These are phyloP conservation scores for Xylaria sp. DNA, from an alignment of 2,329 filamentous ascomycete species.

Conservation along the genomic window DNA sequence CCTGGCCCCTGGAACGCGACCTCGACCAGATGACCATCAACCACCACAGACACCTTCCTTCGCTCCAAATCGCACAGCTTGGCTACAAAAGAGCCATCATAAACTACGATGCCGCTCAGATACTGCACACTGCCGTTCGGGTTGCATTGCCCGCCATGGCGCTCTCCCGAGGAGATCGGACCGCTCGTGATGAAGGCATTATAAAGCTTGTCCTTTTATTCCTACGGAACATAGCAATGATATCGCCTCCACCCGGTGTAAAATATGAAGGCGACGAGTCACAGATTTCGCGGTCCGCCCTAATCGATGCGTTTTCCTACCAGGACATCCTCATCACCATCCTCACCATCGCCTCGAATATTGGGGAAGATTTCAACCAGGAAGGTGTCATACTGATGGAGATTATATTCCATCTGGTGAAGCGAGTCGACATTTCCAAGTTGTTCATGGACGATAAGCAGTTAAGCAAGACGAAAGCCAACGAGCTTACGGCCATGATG, in stretches of 20 bases:
- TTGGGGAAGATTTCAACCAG: constrained; percentile 90
- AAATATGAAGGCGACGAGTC: constrained; percentile 88
- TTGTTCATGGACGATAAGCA: constrained; percentile 86
- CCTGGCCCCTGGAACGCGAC: constrained; percentile 89
- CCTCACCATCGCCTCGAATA: constrained; percentile 88
- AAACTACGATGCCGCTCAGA: constrained; percentile 79
- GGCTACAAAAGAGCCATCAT: constrained; percentile 90
- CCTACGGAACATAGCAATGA: constrained; percentile 87
- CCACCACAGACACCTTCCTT: constrained; percentile 90
- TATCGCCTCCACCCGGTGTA: constrained; percentile 77
- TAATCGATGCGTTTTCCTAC: constrained; percentile 87
- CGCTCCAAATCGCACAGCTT: constrained; percentile 87
- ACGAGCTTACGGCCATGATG: constrained; percentile 80
- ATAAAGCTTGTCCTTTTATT: constrained; percentile 92
- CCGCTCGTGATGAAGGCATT: constrained; percentile 85
- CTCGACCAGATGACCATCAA: constrained; percentile 87
- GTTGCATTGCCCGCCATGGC: constrained; percentile 89
- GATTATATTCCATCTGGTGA: constrained; percentile 90
- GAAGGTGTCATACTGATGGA: constrained; percentile 93
- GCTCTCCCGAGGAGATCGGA: constrained; percentile 78
- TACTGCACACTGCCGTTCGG: constrained; percentile 84
- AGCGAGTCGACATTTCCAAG: constrained; percentile 85
- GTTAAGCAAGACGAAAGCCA: constrained; percentile 72
- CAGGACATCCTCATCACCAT: constrained; percentile 91
- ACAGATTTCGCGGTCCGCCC: constrained; percentile 86